Evolutionary conservation across 1,284 basidiomycete genomes (phyloP), one percentile per base, ranked within the genome.

Genomic region (Austroboletus novae-zelandiae): DNA sequence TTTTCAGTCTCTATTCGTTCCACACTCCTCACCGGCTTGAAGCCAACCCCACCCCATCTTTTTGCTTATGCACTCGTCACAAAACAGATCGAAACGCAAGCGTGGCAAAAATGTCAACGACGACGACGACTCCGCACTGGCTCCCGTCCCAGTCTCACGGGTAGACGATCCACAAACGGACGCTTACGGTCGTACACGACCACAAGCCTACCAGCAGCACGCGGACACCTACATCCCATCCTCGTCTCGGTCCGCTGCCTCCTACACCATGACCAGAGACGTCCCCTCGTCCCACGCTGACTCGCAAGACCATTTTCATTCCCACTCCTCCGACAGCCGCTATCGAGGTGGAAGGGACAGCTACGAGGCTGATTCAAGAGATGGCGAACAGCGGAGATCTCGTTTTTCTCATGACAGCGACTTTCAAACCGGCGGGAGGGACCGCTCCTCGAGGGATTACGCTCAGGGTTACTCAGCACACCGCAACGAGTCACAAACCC

Each of bases 221-320:
- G 67, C 73, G 52, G 80, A 84, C 57, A 69, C 67, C 53, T 78
- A 78, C 63, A 74, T 76, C 59, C 60, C 70, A 15, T 68, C 77
- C 31, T 68, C 79, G 43, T 71, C 77, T 41, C 72, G 64, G 52
- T 71, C 74, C 3, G 52, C 34, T 15, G 63, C 74, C 15, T 40
- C 47, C 5, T 68, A 72, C 56, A 77, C 76, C 58, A 72, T 74
- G 62, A 76, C 66, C 61, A 73, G 77, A 61, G 81, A 81, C 48
- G 67, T 71, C 14, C 68, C 76, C 50, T 74, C 79, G 18, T 77
- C 79, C 55, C 76, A 76, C 56, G 74, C 72, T 59, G 78, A 78
- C 56, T 57, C 72, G 43, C 74, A 75, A 55, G 78, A 83, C 60
- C 77, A 77, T 54, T 80, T 81, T 53, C 76, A 76, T 57, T 61